Evolutionary conservation across 1,139 yeast species (phyloP), one percentile per base, ranked within the genome.

Genomic region (Kluyveromyces sp.): DNA sequence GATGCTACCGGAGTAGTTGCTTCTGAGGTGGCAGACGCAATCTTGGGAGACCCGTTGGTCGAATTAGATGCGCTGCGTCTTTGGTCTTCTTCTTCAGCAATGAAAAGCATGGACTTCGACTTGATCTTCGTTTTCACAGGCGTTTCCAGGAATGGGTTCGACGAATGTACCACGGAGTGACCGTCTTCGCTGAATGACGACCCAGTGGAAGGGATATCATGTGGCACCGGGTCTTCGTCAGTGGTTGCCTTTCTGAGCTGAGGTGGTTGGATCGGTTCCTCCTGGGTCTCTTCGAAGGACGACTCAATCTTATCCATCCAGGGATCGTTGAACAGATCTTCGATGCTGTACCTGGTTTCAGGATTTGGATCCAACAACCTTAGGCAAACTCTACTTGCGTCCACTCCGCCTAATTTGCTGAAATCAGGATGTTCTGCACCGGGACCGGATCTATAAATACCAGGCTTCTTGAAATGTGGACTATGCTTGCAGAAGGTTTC

Each of bases 321-420:
- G 3, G 82, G 78, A 55, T 83, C 88, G 7, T 66, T 55, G 49
- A 80, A 76, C 33, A 83, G 63, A 33, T 70, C 69, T 1, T 73
- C 71, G 53, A 83, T 56, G 19, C 74, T 70, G 59, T 79, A 78
- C 49, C 94, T 68, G 8, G 75, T 66, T 2, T 53, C 57, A 0
- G 73, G 67, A 25, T 76, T 68, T 6, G 87, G 86, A 56, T 83
- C 88, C 55, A 84, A 78, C 45, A 83, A 65, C 58, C 83, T 75
- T 88, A 89, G 82, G 4, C 87, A 86, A 4, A 78, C 78, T 52
- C 88, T 70, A 3, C 85, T 71, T 15, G 82, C 81, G 16, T 79
- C 79, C 1, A 74, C 60, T 40, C 73, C 70, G 26, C 74, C 77
- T 60, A 82, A 80, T 46, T 74, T 76, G 37, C 75, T 69, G 0